Conservation (phyloP, 73 alveolate genomes). For the Paramecium caudatum region DNA sequence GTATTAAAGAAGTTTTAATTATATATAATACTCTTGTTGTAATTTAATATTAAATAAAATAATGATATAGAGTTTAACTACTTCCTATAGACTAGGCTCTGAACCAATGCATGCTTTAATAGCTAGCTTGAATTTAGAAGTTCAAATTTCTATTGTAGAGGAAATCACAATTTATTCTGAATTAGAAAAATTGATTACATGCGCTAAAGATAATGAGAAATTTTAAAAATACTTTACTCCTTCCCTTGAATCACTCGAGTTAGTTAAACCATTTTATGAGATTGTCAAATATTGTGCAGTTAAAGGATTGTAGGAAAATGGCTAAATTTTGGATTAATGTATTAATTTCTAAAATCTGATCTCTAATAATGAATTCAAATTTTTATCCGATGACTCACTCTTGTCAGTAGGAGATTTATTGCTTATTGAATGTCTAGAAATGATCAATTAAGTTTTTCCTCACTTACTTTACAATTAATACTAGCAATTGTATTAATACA, state of each 20-base stretch:
- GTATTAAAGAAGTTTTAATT: too few relatives aligned
- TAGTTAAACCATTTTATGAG: not conserved
- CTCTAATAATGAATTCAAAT: not conserved
- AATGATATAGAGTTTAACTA: conserved; percentile 5
- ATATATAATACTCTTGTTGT: too few relatives aligned
- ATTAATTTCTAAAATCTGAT: not conserved
- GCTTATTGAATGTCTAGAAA: not conserved
- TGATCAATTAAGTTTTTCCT: not conserved
- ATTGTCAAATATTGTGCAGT: not conserved
- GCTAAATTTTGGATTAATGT: not conserved
- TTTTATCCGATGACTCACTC: not conserved
- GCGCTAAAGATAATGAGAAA: not conserved
- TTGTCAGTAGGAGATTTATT: not conserved
- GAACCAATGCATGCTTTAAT: not conserved
- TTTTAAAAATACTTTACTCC: not conserved
- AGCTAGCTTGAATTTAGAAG: not conserved
- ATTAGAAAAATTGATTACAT: not conserved
- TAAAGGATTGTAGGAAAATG: not conserved
- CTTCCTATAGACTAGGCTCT: not conserved
- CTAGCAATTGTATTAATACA: not conserved
- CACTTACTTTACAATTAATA: not conserved
- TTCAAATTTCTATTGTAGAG: not conserved
- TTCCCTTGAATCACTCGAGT: not conserved
- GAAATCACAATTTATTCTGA: not conserved
- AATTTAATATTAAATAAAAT: not conserved